Percentiles rank a stretch among this genome's conserved stretches.
Evolutionary conservation across 305 asterid species (phyloP).

Genomic region (Fraxinus velutina): DNA sequence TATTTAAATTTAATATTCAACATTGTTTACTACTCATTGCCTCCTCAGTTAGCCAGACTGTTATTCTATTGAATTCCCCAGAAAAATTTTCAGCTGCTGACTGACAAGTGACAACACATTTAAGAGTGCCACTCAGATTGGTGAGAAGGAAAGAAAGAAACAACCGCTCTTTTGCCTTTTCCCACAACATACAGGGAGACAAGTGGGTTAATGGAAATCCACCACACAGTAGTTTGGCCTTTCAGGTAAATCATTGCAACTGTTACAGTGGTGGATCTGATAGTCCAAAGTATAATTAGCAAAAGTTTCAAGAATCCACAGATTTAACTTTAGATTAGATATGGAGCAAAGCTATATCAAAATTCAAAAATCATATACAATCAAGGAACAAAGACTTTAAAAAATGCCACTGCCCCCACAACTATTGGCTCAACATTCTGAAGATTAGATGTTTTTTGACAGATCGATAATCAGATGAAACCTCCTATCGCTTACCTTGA

Average conservation of each 20-base stretch:
- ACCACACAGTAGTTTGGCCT: not conserved
- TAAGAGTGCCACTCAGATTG: not conserved
- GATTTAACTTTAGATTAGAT: not conserved
- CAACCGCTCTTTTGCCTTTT: not conserved
- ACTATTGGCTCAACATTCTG: not conserved
- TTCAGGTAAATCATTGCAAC: not conserved
- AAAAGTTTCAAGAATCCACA: not conserved
- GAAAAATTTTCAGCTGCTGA: not conserved
- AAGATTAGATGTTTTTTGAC: not conserved
- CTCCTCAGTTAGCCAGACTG: not conserved
- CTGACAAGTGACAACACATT: not conserved
- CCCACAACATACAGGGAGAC: not conserved
- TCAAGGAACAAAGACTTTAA: not conserved
- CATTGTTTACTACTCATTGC: not conserved
- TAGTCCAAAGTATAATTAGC: not conserved
- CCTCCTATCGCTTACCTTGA: not conserved
- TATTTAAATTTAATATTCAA: not conserved
- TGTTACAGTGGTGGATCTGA: not conserved
- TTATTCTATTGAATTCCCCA: not conserved
- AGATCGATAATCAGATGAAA: constrained; percentile 1
- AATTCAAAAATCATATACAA: not conserved
- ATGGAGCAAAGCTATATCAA: not conserved
- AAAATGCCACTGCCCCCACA: not conserved
- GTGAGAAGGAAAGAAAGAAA: not conserved
- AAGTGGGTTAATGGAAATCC: not conserved